A percentile compares a stretch with the other conserved stretches of the same genome.
These are phyloP conservation scores for Yamadazyma ubonensis DNA, from an alignment of 805 yeast species.

Conservation along the genomic window DNA sequence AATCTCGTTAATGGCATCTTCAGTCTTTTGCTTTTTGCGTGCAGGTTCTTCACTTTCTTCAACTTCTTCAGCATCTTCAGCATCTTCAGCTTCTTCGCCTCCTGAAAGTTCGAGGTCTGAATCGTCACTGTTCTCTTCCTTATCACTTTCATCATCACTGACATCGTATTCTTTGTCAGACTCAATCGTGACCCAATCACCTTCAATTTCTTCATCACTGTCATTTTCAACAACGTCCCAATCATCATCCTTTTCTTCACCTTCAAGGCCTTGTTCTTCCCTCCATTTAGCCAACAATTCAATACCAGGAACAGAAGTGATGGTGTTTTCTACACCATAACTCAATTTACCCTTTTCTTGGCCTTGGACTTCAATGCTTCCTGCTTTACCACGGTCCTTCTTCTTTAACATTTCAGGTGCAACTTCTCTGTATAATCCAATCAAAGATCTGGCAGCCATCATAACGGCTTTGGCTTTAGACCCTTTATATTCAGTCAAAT, in stretches of 20 bases:
- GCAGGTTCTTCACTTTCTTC: slow-evolving; percentile 9
- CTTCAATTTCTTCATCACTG: slow-evolving; percentile 60
- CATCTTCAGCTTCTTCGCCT: slow-evolving; percentile 24
- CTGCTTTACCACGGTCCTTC: slow-evolving; percentile 92
- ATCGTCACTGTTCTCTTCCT: slow-evolving; percentile 22
- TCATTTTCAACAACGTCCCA: slow-evolving; percentile 57
- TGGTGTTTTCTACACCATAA: slow-evolving; percentile 73
- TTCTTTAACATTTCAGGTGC: slow-evolving; percentile 93
- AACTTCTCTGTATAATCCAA: slow-evolving; percentile 84
- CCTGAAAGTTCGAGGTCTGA: slow-evolving; percentile 31
- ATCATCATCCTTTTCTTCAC: slow-evolving; percentile 49
- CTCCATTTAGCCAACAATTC: slow-evolving; percentile 90
- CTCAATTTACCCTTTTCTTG: slow-evolving; percentile 49
- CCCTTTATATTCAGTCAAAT: slow-evolving; percentile 84
- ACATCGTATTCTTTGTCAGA: slow-evolving; percentile 74
- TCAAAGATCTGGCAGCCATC: slow-evolving; percentile 89
- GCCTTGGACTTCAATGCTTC: slow-evolving; percentile 74
- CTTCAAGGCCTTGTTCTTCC: slow-evolving; percentile 52
- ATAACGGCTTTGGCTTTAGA: slow-evolving; percentile 92
- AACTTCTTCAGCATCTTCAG: slow-evolving; percentile 17
- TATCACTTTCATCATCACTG: slow-evolving; percentile 42
- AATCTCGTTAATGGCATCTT: slow-evolving; percentile 44
- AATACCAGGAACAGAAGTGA: slow-evolving; percentile 84
- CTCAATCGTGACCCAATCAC: slow-evolving; percentile 89
- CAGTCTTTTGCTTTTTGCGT: slow-evolving; percentile 23